These are phyloP conservation scores for Cochlearia excelsa DNA, from an alignment of 345 rosid genomes.

Conservation along the genomic window DNA sequence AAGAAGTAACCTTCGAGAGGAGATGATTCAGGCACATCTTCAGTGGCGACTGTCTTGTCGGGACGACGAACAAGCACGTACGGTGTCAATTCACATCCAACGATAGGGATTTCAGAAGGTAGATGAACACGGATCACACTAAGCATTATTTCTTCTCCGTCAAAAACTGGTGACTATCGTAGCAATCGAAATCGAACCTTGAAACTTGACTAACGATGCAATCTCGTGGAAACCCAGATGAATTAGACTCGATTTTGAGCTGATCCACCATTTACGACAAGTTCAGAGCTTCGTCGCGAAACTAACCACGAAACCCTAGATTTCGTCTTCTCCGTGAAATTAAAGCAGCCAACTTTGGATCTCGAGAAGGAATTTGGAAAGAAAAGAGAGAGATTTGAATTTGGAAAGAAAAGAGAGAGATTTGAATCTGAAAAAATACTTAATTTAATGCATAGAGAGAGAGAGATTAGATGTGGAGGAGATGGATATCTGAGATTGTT, in stretches of 20 bases:
- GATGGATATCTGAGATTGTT: slow-evolving; percentile 21
- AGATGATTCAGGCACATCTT: slow-evolving; percentile 82
- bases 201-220: slow-evolving; percentile 10
- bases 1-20: slow-evolving; percentile 83
- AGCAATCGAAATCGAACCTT: slow-evolving; percentile 29
- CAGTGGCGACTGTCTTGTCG: slow-evolving; percentile 57
- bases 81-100: slow-evolving; percentile 96
- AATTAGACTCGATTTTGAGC: slow-evolving; percentile 47
- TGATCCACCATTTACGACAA: slow-evolving; percentile 72
- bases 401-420: neutral
- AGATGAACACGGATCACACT: slow-evolving; percentile 95
- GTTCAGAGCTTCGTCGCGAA: slow-evolving; percentile 42
- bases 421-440: too few relatives aligned
- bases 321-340: neutral
- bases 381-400: neutral
- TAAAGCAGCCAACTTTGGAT: slow-evolving; percentile 5
- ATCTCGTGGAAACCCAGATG: slow-evolving; percentile 15
- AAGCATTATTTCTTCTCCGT: slow-evolving; percentile 68
- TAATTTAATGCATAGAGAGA: neutral
- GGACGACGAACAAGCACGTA: slow-evolving; percentile 82
- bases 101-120: slow-evolving; percentile 97
- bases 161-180: slow-evolving; percentile 37
- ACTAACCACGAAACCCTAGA: slow-evolving; percentile 27
- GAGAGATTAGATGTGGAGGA: slow-evolving; percentile 10
- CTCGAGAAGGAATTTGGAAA: neutral